Evolutionary conservation across 2,329 filamentous ascomycete genomes (phyloP).

Genomic region (Neofusicoccum ribis): DNA sequence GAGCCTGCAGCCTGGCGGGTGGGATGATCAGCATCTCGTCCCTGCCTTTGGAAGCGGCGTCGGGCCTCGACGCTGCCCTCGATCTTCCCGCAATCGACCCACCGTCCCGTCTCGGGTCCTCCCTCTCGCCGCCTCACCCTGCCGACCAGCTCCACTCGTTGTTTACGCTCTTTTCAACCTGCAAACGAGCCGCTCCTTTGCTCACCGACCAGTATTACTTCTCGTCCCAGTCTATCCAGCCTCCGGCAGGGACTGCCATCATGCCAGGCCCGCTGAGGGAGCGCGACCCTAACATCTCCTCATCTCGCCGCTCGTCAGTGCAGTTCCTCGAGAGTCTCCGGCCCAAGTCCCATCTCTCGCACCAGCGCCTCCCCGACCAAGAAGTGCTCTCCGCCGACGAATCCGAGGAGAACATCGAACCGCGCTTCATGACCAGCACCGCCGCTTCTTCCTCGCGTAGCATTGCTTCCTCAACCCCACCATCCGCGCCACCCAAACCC

Average conservation of each 20-base stretch:
- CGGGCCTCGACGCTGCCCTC: constrained; percentile 1
- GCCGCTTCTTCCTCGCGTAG: constrained; percentile 29
- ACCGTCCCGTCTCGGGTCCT: background rate
- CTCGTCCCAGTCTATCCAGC: background rate
- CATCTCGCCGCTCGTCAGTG: constrained; percentile 14
- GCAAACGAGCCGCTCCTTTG: background rate
- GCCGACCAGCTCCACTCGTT: background rate
- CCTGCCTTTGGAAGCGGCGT: background rate
- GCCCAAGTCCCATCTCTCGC: constrained; percentile 4
- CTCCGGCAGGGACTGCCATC: background rate
- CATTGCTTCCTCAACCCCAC: constrained; percentile 17
- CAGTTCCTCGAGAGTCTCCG: background rate
- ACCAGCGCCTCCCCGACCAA: constrained; percentile 21
- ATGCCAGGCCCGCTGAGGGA: constrained; percentile 25
- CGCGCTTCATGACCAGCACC: constrained; percentile 27
- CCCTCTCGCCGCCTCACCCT: background rate
- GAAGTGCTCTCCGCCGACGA: constrained; percentile 20
- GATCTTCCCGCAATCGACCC: background rate
- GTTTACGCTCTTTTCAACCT: background rate
- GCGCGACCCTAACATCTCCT: constrained; percentile 25
- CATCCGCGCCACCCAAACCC: background rate
- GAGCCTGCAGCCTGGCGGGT: background rate
- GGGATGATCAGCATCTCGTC: background rate
- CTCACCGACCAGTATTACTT: background rate
- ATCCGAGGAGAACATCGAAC: constrained; percentile 12